Evolutionary conservation across 1,284 basidiomycete genomes (phyloP).

Genomic region (Amylostereum areolatum): DNA sequence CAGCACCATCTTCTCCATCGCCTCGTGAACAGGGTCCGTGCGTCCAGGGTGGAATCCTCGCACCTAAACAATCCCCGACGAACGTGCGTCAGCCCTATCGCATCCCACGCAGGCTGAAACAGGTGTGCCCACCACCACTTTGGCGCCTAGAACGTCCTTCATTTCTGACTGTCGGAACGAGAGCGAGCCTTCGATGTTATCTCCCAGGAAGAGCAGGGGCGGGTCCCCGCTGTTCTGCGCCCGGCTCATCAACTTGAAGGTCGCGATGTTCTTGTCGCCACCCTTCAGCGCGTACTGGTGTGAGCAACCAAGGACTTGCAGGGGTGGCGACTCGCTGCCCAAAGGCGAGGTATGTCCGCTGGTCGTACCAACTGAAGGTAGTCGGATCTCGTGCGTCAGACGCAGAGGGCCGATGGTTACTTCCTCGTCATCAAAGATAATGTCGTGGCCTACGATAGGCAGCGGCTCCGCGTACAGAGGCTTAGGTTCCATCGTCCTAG

Average conservation of each 20-base stretch:
- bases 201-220: slow-evolving; percentile 8
- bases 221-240: neutral
- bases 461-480: too few relatives aligned
- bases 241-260: slow-evolving; percentile 4
- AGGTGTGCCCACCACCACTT: slow-evolving; percentile 7
- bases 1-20: neutral
- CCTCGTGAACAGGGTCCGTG: slow-evolving; percentile 1
- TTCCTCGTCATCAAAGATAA: too few relatives aligned
- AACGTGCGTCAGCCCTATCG: neutral
- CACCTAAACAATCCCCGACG: slow-evolving; percentile 2
- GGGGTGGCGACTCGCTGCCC: too few relatives aligned
- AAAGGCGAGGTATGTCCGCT: too few relatives aligned
- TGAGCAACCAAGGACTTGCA: neutral
- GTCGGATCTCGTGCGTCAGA: too few relatives aligned
- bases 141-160: slow-evolving; percentile 1
- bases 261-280: slow-evolving; percentile 7
- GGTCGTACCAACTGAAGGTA: too few relatives aligned
- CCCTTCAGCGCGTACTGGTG: slow-evolving; percentile 7
- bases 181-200: slow-evolving; percentile 4
- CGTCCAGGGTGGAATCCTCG: neutral
- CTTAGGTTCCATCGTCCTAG: too few relatives aligned
- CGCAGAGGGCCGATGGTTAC: too few relatives aligned
- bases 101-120: too few relatives aligned
- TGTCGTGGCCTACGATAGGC: too few relatives aligned
- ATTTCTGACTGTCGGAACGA: slow-evolving; percentile 2